Percentiles rank a stretch among this genome's conserved stretches.
These are phyloP conservation scores for Purpureocillium lavendulum DNA, from an alignment of 2,329 filamentous ascomycete genomes.

Conservation along the genomic window DNA sequence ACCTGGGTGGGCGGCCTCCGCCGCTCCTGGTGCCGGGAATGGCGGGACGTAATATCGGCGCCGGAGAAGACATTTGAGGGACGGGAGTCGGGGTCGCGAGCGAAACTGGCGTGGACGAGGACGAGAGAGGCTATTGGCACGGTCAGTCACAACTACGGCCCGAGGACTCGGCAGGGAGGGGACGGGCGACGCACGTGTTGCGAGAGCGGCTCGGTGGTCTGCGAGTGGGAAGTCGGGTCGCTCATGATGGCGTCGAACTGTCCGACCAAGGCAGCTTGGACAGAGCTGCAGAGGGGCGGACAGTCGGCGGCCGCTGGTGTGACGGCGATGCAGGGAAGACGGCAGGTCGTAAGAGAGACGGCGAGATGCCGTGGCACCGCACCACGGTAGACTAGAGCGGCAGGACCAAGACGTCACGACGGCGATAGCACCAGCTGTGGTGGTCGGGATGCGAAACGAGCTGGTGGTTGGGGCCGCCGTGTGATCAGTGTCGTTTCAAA, in stretches of 20 bases:
- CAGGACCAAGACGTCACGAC: not conserved
- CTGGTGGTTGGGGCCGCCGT: too few relatives aligned
- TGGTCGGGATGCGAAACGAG: too few relatives aligned
- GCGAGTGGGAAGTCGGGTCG: constrained; percentile 14
- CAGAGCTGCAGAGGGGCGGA: constrained; percentile 3
- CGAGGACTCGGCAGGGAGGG: not conserved
- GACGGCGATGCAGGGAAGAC: not conserved
- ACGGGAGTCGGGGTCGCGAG: constrained; percentile 26
- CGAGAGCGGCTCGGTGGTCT: constrained; percentile 9
- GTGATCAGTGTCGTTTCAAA: too few relatives aligned
- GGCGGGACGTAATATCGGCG: constrained; percentile 74
- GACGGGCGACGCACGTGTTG: constrained; percentile 10
- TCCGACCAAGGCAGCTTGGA: constrained; percentile 8
- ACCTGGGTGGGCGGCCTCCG: constrained; percentile 60
- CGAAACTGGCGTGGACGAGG: constrained; percentile 16
- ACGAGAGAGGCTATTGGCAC: constrained; percentile 11
- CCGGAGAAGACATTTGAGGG: constrained; percentile 64
- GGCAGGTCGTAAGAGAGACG: not conserved
- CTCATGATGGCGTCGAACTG: constrained; percentile 13
- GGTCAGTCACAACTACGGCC: constrained; percentile 1
- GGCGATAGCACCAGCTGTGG: too few relatives aligned
- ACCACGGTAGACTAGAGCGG: not conserved
- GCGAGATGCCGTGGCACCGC: not conserved
- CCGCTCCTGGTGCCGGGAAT: constrained; percentile 61
- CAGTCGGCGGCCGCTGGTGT: not conserved